Base-by-base conservation (phyloP, 768 basidiomycete genomes). In the Podaxis sp. region DNA sequence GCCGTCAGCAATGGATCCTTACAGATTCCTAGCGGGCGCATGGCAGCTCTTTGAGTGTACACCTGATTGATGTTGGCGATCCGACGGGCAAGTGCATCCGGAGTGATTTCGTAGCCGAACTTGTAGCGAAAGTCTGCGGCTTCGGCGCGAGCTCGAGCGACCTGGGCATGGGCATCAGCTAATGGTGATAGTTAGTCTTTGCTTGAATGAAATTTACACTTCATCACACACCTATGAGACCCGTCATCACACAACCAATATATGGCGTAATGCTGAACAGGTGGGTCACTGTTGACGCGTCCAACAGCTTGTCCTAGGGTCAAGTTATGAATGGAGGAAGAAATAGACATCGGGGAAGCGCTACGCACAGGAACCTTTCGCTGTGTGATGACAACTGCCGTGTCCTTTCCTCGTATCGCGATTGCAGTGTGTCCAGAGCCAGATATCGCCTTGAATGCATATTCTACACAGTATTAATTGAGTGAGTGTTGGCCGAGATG, bases 401-500 rank as follows among this genome's bases (percentile, higher is more conserved):
- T 96, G 69, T 99, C 96, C 75, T 93, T 93, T 17, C 97, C 97
- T 70, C 96, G 81, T 51, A 99, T 91, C 17, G 96, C 85, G 56
- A 99, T 84, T 1, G 96, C 87, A 1, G 97, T 99, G 71, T 98
- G 94, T 0, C 95, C 96, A 1, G 95, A 95, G 60, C 94, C 95
- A 65, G 95, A 94, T 75, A 99, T 98, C 53, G 97, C 97, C 77
- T 99, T 99, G 89, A 99, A 99, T 28, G 97, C 96, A 83, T 99
- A 99, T 80, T 99, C 96, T 98, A 70, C 4, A 40, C 15, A 65
- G 52, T 36, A 65, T 64, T 39, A 63, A 54, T 36, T 46, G 12
- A 49, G 22, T 38, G n/a, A 26, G 36, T 26, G 28, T 19, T 13
- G n/a, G 36, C 4, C 12, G 9, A 48, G 30, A 59, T 42, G 22